Conservation (phyloP, 2,329 filamentous ascomycete species). For the Ceratocystis huliohia region DNA sequence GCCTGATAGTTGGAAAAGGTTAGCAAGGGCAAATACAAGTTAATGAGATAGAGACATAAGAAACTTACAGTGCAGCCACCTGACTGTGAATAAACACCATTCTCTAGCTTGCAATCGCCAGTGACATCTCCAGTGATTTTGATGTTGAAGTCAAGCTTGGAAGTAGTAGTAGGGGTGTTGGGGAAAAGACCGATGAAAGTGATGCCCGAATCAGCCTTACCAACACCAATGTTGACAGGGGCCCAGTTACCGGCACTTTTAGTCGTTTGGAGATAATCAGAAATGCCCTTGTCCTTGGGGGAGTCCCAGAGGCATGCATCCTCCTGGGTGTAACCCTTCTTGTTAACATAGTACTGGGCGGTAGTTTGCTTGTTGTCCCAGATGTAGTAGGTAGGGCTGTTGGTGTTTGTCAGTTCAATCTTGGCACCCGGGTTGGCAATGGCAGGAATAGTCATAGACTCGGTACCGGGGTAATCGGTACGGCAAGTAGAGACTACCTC, state of each 20-base stretch:
- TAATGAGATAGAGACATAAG: neutral
- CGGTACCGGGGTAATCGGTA: constrained; percentile 90
- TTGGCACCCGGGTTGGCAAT: constrained; percentile 46
- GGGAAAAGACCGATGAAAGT: constrained; percentile 78
- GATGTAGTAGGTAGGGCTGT: constrained; percentile 58
- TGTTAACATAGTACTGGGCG: constrained; percentile 96
- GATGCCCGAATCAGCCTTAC: constrained; percentile 47
- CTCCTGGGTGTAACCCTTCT: constrained; percentile 50
- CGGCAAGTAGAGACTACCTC: constrained; percentile 66
- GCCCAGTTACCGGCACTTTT: constrained; percentile 64
- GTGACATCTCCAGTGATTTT: constrained; percentile 55
- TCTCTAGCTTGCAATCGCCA: constrained; percentile 48
- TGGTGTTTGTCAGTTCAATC: constrained; percentile 60
- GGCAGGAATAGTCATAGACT: constrained; percentile 74
- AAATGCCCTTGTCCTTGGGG: constrained; percentile 29
- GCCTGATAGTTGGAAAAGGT: constrained; percentile 29
- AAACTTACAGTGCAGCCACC: constrained; percentile 68
- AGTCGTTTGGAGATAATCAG: no score
- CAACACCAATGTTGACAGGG: constrained; percentile 73
- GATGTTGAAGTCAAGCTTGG: constrained; percentile 64
- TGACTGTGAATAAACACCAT: constrained; percentile 47
- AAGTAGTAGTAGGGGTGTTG: constrained; percentile 62
- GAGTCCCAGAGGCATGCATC: constrained; percentile 66
- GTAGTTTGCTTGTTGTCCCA: constrained; percentile 67
- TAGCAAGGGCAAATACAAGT: neutral